Evolutionary conservation across 257 asterid species (phyloP).

Genomic region (Solanum dulcamara): DNA sequence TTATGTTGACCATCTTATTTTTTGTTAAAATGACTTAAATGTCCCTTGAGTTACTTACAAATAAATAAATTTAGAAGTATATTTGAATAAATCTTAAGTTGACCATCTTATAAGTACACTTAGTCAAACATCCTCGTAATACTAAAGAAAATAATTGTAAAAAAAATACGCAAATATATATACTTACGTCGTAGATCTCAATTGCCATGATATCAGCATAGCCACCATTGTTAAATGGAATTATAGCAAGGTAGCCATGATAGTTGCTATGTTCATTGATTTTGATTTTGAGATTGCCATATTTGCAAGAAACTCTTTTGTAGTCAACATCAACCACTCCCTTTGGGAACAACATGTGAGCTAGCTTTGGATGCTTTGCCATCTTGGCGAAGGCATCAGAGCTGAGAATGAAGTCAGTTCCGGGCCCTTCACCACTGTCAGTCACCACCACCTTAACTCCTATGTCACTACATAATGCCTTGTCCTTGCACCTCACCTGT

Average conservation of each 20-base stretch:
- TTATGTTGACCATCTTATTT: too few species aligned
- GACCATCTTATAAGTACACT: too few species aligned
- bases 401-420: constrained; percentile 17
- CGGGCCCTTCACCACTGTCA: constrained; percentile 10
- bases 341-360: constrained; percentile 1
- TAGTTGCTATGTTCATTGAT: constrained; percentile 11
- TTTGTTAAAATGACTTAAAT: too few species aligned
- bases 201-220: constrained; percentile 1
- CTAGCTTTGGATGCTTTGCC: background rate
- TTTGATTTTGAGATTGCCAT: background rate
- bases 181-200: constrained; percentile 2
- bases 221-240: constrained; percentile 6
- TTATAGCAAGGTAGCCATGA: constrained; percentile 7
- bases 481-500: constrained; percentile 24
- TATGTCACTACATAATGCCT: background rate
- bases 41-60: too few species aligned
- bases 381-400: constrained; percentile 1
- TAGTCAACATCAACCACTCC: constrained; percentile 16
- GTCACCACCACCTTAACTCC: constrained; percentile 21
- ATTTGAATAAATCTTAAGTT: too few species aligned
- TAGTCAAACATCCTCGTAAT: too few species aligned
- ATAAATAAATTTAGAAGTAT: too few species aligned
- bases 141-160: too few species aligned
- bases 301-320: constrained; percentile 10
- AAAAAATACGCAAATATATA: too few species aligned